Base-by-base conservation (phyloP, 1,284 basidiomycete genomes). In the Boletus hoseneyae region DNA sequence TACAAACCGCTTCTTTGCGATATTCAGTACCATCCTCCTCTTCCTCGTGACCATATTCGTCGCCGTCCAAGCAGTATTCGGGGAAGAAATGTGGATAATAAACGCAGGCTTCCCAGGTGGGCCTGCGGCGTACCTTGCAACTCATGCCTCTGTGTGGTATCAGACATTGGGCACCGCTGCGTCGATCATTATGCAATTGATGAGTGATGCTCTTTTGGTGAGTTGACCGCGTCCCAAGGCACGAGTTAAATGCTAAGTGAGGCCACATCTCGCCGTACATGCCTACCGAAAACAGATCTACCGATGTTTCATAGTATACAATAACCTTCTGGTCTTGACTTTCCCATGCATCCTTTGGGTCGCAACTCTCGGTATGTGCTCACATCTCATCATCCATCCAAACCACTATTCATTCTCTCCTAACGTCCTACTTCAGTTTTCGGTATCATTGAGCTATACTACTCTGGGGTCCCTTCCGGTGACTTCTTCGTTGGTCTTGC, bases 331-430 rank as follows among this genome's bases (percentile, higher is more conserved):
- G 16, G 21, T 48, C 16, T 15, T 52, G 21, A 25, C 52, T n/a
- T 38, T 57, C 16, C 57, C 56, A 3, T 52, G 35, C 45, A n/a
- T 48, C 7, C 34, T 58, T n/a, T 57, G 57, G 57, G n/a, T 43
- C 15, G 43, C 45, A 8, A 43, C 50, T 12, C 43, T 58, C 5
- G 47, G 56, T 58, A 19, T 13, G 56, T 37, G 5, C 15, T 16
- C 8, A 29, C 5, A n/a, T 30, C 10, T n/a, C n/a, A 16, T 11
- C 21, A 6, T 11, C 12, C n/a, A 11, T 8, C 11, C 23, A 12
- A 16, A 6, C 18, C 10, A 9, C 13, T 7, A 7, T 13, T 35
- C 25, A 25, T 25, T 19, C 4, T 7, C 13, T 23, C 12, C n/a
- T 1, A 18, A n/a, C 11, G 3, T 4, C 32, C 15, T 11, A 15